Conservation (phyloP, 2,329 filamentous ascomycete genomes). For the Alternaria sp. region DNA sequence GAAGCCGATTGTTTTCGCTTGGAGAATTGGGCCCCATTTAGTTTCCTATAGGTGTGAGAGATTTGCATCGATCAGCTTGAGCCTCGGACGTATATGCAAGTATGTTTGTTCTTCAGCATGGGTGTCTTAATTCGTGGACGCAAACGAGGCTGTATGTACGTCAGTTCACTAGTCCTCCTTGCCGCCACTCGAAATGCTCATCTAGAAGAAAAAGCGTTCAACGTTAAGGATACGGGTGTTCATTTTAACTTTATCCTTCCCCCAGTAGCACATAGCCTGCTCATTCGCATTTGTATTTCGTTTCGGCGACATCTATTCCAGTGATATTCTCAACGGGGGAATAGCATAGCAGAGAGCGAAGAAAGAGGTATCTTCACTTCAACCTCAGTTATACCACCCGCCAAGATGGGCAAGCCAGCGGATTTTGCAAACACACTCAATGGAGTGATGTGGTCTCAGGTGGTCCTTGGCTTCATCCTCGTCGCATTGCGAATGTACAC, state of each 20-base stretch:
- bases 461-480: constrained; percentile 36
- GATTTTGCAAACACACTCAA: constrained; percentile 38
- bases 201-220: not conserved
- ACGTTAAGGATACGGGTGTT: not conserved
- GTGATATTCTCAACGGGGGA: not conserved
- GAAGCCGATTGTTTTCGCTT: not conserved
- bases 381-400: not conserved
- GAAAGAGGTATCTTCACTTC: not conserved
- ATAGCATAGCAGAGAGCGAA: not conserved
- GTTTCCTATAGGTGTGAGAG: not conserved
- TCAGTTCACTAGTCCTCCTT: not conserved
- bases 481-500: constrained; percentile 42
- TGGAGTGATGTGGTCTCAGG: constrained; percentile 46
- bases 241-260: not conserved
- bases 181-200: not conserved
- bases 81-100: constrained; percentile 3
- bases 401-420: constrained; percentile 30
- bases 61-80: constrained; percentile 2
- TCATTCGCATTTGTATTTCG: not conserved
- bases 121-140: not conserved
- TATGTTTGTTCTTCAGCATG: constrained; percentile 18
- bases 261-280: not conserved
- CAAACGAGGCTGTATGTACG: constrained; percentile 6
- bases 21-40: not conserved
- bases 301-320: not conserved